Conservation (phyloP, 1,284 basidiomycete genomes). For the Caloboletus firmus region DNA sequence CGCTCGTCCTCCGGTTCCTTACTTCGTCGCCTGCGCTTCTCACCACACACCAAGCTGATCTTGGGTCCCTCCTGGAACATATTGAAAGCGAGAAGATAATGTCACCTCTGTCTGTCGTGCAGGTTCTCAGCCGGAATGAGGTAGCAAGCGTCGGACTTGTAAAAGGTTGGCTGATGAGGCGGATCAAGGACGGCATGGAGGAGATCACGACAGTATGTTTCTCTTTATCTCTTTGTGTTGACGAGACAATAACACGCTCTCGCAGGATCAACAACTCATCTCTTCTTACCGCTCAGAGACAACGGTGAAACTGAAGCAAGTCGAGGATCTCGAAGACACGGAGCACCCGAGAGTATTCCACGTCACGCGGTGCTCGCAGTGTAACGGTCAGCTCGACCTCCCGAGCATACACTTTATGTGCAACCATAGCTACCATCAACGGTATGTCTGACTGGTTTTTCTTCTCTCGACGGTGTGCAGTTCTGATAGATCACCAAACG, state of each 20-base stretch:
- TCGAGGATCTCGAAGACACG: conserved; percentile 76
- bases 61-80: conserved; percentile 68
- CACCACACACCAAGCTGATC: conserved; percentile 66
- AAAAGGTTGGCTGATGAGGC: conserved; percentile 82
- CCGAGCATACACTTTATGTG: conserved; percentile 98
- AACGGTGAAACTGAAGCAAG: conserved; percentile 76
- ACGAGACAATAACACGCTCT: not conserved
- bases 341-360: conserved; percentile 87
- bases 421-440: conserved; percentile 93
- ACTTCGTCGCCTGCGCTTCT: conserved; percentile 76
- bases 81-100: conserved; percentile 83
- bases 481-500: not conserved
- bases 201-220: conserved; percentile 81
- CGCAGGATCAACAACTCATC: conserved; percentile 81
- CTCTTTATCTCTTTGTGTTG: not conserved
- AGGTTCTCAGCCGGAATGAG: conserved; percentile 82
- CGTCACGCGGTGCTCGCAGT: conserved; percentile 87
- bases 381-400: conserved; percentile 85
- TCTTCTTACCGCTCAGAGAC: conserved; percentile 87
- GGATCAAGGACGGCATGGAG: conserved; percentile 71
- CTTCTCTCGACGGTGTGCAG: not conserved
- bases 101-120: conserved; percentile 85
- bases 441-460: conserved; percentile 45
- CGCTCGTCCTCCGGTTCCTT: conserved; percentile 87
- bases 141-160: conserved; percentile 89